A percentile compares a stretch with the other conserved stretches of the same genome.
These are phyloP conservation scores for Lomentospora prolificans DNA, from an alignment of 2,329 filamentous ascomycete genomes.

Conservation along the genomic window DNA sequence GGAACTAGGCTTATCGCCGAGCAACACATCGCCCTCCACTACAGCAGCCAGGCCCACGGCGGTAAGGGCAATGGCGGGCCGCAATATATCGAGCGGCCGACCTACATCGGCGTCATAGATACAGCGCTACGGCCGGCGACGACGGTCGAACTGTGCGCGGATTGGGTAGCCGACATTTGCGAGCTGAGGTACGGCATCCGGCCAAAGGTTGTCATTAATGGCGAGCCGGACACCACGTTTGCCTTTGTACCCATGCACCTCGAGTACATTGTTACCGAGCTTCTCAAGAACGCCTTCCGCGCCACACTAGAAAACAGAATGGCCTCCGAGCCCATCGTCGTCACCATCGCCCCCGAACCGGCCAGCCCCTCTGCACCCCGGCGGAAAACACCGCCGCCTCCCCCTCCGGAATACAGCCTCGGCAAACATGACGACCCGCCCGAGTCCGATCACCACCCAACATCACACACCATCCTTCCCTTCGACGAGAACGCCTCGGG, in stretches of 20 bases:
- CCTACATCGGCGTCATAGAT: slow-evolving; percentile 92
- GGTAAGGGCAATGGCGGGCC: slow-evolving; percentile 28
- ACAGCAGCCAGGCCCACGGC: slow-evolving; percentile 47
- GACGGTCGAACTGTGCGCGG: slow-evolving; percentile 75
- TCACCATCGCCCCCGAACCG: slow-evolving; percentile 75
- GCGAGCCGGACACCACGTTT: slow-evolving; percentile 78
- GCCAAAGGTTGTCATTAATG: slow-evolving; percentile 70
- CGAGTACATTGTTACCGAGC: slow-evolving; percentile 93
- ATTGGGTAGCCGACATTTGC: slow-evolving; percentile 90
- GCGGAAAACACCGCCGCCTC: slow-evolving; percentile 14
- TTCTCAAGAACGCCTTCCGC: slow-evolving; percentile 93
- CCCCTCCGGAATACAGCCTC: slow-evolving; percentile 9
- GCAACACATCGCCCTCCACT: slow-evolving; percentile 89
- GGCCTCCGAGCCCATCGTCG: slow-evolving; percentile 72
- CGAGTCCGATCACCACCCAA: slow-evolving; percentile 11
- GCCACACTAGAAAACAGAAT: slow-evolving; percentile 81
- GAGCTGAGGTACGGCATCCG: slow-evolving; percentile 91
- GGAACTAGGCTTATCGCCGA: slow-evolving; percentile 90
- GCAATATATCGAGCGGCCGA: slow-evolving; percentile 44
- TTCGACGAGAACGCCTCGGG: slow-evolving; percentile 62
- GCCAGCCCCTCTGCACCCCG: slow-evolving; percentile 19
- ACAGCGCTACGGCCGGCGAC: slow-evolving; percentile 73
- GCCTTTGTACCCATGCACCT: slow-evolving; percentile 92
- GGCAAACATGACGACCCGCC: background rate
- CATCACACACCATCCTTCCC: slow-evolving; percentile 34